Base-by-base conservation (phyloP, 331 rosid genomes). In the Spiraea crenata region DNA sequence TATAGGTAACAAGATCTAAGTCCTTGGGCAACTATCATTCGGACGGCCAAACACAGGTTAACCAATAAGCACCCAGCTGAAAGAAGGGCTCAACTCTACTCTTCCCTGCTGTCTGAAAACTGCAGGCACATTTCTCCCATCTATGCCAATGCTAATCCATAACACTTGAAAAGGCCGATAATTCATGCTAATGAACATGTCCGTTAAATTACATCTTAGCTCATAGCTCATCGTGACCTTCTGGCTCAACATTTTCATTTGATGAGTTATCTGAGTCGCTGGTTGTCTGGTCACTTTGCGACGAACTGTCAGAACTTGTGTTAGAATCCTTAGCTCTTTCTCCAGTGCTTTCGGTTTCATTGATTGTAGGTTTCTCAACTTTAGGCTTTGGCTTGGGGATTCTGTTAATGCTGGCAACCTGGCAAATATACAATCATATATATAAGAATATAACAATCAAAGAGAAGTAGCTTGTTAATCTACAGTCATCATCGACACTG, bases 351-450 rank as follows among this genome's bases (percentile, higher is more conserved):
- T 83, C 95, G 1, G 90, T 80, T 73, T 86, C 96, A 2, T 84
- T 86, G 81, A 82, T 89, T 14, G 65, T 39, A 11, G 90, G 76
- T 79, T 89, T 91, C 82, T 83, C 90, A 71, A 83, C 63, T 76
- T 85, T 89, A 57, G 99, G 97, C 85, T 88, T 93, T 56, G 98
- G 97, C 88, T 87, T 93, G 40, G 91, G 95, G 77, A 91, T 93
- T 90, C 79, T 86, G 74, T 86, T 81, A 64, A 91, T 45, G 67
- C 75, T 83, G 52, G 85, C 47, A 77, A 91, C 95, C 96, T 91
- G 80, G 65, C 16, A 76, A 58, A 70, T 20, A 37, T 50, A 41
- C 60, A 66, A 71, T 37, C 31, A 25, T 58, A 40, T 79, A 58
- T n/a, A 72, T 19, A 48, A 64, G 64, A 65, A 54, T 35, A 69